Evolutionary conservation across 2,329 filamentous ascomycete genomes (phyloP).

Genomic region (Colletotrichum incanum): DNA sequence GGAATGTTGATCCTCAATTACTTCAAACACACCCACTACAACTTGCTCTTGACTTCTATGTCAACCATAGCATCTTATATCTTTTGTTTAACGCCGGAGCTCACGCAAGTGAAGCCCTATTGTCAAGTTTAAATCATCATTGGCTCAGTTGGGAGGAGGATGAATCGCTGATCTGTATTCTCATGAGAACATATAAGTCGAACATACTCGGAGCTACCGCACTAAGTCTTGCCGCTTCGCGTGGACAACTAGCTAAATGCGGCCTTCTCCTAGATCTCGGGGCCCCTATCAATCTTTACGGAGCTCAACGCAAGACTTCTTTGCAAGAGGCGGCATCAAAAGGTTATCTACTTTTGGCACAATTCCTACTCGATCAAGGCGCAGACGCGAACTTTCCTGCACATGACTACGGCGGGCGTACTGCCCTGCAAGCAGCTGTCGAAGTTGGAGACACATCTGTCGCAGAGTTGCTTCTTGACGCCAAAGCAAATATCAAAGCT

Average conservation of each 20-base stretch:
- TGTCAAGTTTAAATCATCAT: not conserved
- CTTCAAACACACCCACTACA: not conserved
- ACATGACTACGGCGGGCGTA: not conserved
- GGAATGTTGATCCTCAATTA: not conserved
- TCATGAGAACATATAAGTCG: not conserved
- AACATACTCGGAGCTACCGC: not conserved
- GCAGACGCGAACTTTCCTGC: not conserved
- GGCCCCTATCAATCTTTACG: not conserved
- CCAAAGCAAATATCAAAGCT: not conserved
- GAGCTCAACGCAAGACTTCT: not conserved
- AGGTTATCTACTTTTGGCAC: not conserved
- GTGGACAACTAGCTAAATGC: not conserved
- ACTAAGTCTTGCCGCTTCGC: not conserved
- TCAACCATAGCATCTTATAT: rapidly evolving
- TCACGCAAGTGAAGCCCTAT: not conserved
- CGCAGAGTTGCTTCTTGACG: not conserved
- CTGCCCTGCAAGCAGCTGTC: constrained; percentile 2
- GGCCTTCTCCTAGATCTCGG: not conserved
- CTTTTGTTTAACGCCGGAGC: not conserved
- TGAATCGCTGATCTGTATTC: rapidly evolving
- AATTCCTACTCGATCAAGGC: not conserved
- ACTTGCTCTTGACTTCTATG: not conserved
- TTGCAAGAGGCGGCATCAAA: not conserved
- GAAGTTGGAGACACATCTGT: rapidly evolving
- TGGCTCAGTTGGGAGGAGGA: rapidly evolving